Conservation (phyloP, 2,329 filamentous ascomycete species). For the Nigrospora sphaerica region DNA sequence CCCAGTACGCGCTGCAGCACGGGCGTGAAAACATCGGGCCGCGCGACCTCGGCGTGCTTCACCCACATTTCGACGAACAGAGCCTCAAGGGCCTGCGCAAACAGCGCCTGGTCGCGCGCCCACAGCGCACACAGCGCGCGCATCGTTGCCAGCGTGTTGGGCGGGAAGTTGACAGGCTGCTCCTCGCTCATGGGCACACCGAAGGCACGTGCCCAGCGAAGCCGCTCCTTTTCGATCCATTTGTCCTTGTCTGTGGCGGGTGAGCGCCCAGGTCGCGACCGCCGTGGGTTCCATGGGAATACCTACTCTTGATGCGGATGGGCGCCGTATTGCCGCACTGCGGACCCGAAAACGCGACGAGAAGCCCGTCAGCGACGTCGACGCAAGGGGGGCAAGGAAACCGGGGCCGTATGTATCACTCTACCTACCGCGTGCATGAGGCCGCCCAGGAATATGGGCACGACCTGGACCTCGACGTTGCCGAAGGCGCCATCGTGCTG, state of each 20-base stretch:
- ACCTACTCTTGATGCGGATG: slow-evolving; percentile 28
- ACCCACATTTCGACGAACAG: slow-evolving; percentile 26
- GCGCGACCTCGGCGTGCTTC: slow-evolving; percentile 16
- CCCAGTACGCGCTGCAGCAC: slow-evolving; percentile 19
- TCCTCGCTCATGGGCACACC: slow-evolving; percentile 22
- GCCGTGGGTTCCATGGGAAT: too few species aligned
- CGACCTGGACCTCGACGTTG: slow-evolving; percentile 21
- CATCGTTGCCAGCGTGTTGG: slow-evolving; percentile 25
- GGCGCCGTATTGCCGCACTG: slow-evolving; percentile 28
- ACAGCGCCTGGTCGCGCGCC: slow-evolving; percentile 7
- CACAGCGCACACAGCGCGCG: slow-evolving; percentile 22
- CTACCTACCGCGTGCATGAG: slow-evolving; percentile 25
- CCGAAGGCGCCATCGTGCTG: slow-evolving; percentile 24
- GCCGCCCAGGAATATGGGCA: slow-evolving; percentile 30
- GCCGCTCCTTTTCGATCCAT: slow-evolving; percentile 26
- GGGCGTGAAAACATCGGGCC: slow-evolving; percentile 17
- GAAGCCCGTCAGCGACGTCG: background rate
- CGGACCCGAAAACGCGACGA: too few species aligned
- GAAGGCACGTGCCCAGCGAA: slow-evolving; percentile 26
- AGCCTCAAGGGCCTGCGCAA: slow-evolving; percentile 22
- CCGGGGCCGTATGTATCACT: background rate
- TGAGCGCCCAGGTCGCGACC: too few species aligned
- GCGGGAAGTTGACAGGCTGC: slow-evolving; percentile 27
- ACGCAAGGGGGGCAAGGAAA: too few species aligned
- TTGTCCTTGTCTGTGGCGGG: slow-evolving; percentile 26